Conservation (phyloP, 129 eudicot species). For the Logfia minima region DNA sequence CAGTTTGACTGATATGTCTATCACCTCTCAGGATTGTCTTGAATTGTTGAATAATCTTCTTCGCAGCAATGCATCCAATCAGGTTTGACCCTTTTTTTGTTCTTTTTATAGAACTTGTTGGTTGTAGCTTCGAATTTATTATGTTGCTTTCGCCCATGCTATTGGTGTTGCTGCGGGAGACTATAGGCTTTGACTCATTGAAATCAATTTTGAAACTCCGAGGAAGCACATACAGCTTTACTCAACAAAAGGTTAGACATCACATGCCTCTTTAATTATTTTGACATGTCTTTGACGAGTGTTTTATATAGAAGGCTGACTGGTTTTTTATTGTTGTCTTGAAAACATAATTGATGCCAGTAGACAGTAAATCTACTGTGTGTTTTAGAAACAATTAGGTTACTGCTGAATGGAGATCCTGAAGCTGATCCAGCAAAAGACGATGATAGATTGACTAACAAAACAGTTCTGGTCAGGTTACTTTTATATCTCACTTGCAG, state of each 20-base stretch:
- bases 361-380: conserved; percentile 91
- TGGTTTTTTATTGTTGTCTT: conserved; percentile 26
- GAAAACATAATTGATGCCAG: conserved; percentile 51
- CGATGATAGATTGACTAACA: conserved; percentile 53
- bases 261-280: conserved; percentile 8
- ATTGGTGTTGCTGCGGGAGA: conserved; percentile 81
- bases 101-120: neutral
- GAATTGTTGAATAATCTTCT: conserved; percentile 84
- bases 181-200: conserved; percentile 84
- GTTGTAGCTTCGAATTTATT: neutral
- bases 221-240: conserved; percentile 73
- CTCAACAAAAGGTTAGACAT: conserved; percentile 85
- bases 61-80: conserved; percentile 76
- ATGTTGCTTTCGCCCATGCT: conserved; percentile 17
- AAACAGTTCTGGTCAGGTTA: conserved; percentile 87
- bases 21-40: conserved; percentile 72
- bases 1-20: conserved; percentile 2
- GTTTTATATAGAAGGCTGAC: conserved; percentile 22
- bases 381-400: conserved; percentile 71
- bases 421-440: conserved; percentile 67
- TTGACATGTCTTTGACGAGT: neutral
- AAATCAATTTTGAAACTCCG: conserved; percentile 75
- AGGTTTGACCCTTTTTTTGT: conserved; percentile 40
- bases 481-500: conserved; percentile 12
- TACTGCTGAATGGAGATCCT: conserved; percentile 54